These are phyloP conservation scores for Pythium coloratum DNA, from an alignment of 352 stramenopile genomes.

Conservation along the genomic window DNA sequence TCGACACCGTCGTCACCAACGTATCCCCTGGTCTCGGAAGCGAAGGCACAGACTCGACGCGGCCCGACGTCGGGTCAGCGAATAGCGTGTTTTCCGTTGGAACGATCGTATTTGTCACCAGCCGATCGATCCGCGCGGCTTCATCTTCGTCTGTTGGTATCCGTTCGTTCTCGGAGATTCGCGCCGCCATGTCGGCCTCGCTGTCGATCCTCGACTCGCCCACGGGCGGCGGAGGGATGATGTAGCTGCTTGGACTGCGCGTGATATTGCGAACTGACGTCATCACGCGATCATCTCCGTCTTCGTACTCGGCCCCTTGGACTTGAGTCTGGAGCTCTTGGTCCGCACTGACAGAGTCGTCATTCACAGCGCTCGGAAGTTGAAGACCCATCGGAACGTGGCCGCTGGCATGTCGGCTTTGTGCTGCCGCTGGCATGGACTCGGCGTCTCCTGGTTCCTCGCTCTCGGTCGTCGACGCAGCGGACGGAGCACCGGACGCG, in stretches of 20 bases:
- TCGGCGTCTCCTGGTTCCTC: neutral
- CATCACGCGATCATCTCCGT: neutral
- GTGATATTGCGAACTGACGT: neutral
- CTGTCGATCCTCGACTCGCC: neutral
- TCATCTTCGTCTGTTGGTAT: neutral
- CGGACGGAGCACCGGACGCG: neutral
- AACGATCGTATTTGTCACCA: conserved; percentile 8
- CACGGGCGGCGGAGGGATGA: neutral
- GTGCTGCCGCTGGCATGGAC: neutral
- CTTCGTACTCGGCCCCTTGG: neutral
- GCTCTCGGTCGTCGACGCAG: neutral
- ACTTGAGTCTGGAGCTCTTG: neutral
- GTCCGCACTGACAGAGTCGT: neutral
- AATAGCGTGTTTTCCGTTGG: conserved; percentile 22
- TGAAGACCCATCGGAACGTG: neutral
- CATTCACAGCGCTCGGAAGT: conserved; percentile 7
- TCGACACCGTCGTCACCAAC: neutral
- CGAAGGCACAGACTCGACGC: conserved; percentile 1
- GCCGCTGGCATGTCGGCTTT: neutral
- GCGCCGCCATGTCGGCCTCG: neutral
- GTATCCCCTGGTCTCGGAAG: conserved; percentile 6
- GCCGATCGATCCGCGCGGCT: neutral
- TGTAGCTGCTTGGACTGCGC: neutral
- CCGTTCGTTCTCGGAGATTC: neutral
- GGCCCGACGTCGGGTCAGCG: neutral